phyloP scores from a whole-genome alignment of 257 asterid genomes.

The Asclepias syriaca region DNA sequence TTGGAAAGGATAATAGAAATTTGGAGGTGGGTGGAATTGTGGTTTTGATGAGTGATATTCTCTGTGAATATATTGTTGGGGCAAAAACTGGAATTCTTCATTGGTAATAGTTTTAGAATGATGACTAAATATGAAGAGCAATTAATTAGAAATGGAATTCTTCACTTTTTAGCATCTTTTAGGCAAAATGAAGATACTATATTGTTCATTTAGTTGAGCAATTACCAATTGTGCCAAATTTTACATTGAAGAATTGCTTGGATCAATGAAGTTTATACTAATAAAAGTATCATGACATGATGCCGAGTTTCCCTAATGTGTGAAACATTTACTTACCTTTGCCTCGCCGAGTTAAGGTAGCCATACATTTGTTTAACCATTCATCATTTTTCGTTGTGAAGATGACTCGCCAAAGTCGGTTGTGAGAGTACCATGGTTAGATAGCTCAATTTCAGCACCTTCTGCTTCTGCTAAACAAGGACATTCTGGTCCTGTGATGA shows the following conservation, averaged over 20 bases:
- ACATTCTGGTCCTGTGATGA: conserved; percentile 29
- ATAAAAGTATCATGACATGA: neutral
- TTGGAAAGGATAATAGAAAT: neutral
- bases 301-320: neutral
- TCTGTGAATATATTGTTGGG: neutral
- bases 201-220: neutral
- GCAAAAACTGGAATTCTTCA: neutral
- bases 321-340: neutral
- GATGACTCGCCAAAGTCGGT: conserved; percentile 63
- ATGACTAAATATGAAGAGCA: neutral
- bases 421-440: conserved; percentile 56
- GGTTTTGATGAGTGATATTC: neutral
- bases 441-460: conserved; percentile 42
- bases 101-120: neutral
- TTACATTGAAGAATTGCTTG: neutral
- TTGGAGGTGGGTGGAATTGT: neutral
- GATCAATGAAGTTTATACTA: neutral
- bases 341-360: neutral
- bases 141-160: no score
- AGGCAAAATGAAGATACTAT: no score
- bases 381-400: conserved; percentile 18
- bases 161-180: no score
- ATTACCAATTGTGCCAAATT: neutral
- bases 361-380: neutral
- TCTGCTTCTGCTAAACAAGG: conserved; percentile 19